Evolutionary conservation across 192 early-diverging fungal species (phyloP).

Genomic region (Oehlia diaphana): DNA sequence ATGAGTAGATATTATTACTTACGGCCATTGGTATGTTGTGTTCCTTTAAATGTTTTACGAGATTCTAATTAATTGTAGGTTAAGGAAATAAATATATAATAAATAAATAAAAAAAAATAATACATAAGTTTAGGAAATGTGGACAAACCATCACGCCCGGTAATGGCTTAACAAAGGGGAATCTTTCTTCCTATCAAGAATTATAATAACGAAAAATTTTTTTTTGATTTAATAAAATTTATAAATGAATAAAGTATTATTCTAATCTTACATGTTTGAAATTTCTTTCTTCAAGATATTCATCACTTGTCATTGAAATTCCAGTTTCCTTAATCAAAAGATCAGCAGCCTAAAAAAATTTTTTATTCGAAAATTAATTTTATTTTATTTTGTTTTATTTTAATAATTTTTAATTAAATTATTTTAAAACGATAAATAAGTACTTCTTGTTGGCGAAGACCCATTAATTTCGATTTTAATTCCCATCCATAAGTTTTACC

Average conservation of each 20-base stretch:
- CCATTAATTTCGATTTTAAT: constrained; percentile 76
- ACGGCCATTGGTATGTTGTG: constrained; percentile 15
- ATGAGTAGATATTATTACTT: neutral
- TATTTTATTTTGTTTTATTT: neutral
- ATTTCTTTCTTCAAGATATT: constrained; percentile 70
- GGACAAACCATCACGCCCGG: constrained; percentile 13
- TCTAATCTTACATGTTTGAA: constrained; percentile 42
- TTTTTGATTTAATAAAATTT: neutral
- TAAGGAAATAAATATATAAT: neutral
- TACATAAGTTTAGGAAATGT: neutral
- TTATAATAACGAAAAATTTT: neutral
- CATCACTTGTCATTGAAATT: constrained; percentile 75
- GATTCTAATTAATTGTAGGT: constrained; percentile 1
- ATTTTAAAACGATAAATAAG: neutral
- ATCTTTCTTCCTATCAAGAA: neutral
- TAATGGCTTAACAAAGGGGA: constrained; percentile 10
- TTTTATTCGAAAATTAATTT: neutral
- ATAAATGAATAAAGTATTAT: constrained; percentile 10
- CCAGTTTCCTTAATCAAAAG: constrained; percentile 71
- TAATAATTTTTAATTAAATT: too few species aligned
- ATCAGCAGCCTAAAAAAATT: constrained; percentile 38
- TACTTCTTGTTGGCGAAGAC: constrained; percentile 58
- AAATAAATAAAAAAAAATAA: too few species aligned
- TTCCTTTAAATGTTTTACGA: constrained; percentile 17
- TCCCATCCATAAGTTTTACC: constrained; percentile 66